phyloP scores from a whole-genome alignment of 768 basidiomycete genomes.

The Mycena capillaripes region DNA sequence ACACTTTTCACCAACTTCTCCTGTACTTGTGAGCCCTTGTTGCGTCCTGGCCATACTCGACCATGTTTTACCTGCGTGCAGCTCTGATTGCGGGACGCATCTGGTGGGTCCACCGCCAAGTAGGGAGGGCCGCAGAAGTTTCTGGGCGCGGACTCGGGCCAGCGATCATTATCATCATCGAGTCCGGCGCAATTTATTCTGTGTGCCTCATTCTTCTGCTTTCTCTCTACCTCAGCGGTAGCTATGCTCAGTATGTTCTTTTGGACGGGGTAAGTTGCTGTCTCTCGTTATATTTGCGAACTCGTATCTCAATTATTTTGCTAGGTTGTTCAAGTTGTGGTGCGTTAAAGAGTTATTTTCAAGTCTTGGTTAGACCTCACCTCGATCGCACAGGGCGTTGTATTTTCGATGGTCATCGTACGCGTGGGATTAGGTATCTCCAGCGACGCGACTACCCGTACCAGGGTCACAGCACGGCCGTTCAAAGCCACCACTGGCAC shows the following conservation, averaged over 20 bases:
- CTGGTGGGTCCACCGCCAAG: conserved; percentile 1
- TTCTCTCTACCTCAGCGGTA: conserved; percentile 45
- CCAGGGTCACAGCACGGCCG: background rate
- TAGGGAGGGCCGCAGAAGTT: background rate
- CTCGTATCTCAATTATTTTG: background rate
- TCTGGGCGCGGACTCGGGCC: conserved; percentile 37
- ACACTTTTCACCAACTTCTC: conserved; percentile 54
- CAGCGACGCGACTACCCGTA: conserved; percentile 5
- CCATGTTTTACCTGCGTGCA: conserved; percentile 46
- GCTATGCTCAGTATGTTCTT: conserved; percentile 53
- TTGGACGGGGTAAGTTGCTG: conserved; percentile 50
- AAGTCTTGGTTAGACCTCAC: background rate
- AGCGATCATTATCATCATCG: conserved; percentile 51
- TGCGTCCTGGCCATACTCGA: background rate
- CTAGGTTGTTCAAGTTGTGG: conserved; percentile 43
- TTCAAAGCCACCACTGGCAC: background rate
- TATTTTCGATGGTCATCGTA: conserved; percentile 58
- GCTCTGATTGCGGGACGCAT: conserved; percentile 39
- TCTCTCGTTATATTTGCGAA: background rate
- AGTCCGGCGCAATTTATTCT: conserved; percentile 55
- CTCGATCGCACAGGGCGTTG: conserved; percentile 43
- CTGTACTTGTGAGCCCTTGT: conserved; percentile 47
- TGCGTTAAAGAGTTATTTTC: conserved; percentile 29
- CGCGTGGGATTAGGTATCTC: conserved; percentile 55
- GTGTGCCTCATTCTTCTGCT: conserved; percentile 48